Evolutionary conservation across 345 rosid species (phyloP), one percentile per base, ranked within the genome.

Genomic region (Euphorbia lathyris): DNA sequence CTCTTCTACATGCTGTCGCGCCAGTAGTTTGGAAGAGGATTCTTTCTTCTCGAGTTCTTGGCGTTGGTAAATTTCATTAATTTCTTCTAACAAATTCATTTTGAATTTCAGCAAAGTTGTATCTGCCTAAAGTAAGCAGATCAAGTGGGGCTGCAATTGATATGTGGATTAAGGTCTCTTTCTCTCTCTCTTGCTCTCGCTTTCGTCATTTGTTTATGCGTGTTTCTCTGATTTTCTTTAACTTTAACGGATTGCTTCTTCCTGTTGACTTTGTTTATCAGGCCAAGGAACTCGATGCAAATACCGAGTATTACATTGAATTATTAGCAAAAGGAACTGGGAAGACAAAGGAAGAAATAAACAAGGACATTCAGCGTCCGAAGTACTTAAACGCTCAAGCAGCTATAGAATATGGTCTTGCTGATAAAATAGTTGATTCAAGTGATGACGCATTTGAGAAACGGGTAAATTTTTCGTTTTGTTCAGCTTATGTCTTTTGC

Each of bases 391-490:
- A 73, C 34, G 90, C 92, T 30, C 82, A 90, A 69, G 86, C 82
- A 78, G 96, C 95, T 20, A 84, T 91, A 38, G 97, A 87, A 52
- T 91, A 90, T 70, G 99, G 99, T 50, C 68, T 95, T 56, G 99
- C 86, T 36, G 99, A 95, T 83, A 90, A 88, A 82, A 78, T 90
- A 60, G 76, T 88, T 19, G 81, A 79, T 82, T 79, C 90, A 1
- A 80, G 72, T 58, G 88, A 89, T 65, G 61, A 66, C 30, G 86
- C 89, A 17, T 93, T 77, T 26, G 87, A 88, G 80, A 86, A 81
- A 76, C 76, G 86, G 86, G 96, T 90, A 85, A 60, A 23, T 64
- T 66, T 45, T 53, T 50, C 17, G n/a, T 42, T 42, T 13, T 23
- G 25, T 43, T 52, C 51, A 20, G 26, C 71, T 32, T 65, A 26